phyloP scores from a whole-genome alignment of 108 stramenopile species.

The Cyclotella kingstonii region DNA sequence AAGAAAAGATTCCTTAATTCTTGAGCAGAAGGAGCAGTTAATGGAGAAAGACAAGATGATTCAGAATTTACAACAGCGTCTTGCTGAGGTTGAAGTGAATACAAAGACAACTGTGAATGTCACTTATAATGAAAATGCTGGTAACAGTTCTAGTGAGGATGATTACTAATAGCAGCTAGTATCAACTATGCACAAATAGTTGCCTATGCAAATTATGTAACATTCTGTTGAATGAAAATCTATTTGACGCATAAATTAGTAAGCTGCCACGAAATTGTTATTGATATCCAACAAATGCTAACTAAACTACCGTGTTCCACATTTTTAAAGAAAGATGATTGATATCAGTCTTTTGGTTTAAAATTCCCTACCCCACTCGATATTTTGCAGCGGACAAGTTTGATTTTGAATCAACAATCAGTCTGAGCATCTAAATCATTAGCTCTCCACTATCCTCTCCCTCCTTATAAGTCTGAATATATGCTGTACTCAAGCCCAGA shows the following conservation, averaged over 20 bases:
- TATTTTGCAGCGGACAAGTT: too few relatives aligned
- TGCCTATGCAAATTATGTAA: too few relatives aligned
- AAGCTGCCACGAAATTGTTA: too few relatives aligned
- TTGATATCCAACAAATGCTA: too few relatives aligned
- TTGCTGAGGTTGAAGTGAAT: slow-evolving; percentile 6
- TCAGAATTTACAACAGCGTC: slow-evolving; percentile 19
- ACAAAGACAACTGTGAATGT: neutral
- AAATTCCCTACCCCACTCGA: too few relatives aligned
- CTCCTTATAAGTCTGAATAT: slow-evolving; percentile 52
- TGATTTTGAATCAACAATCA: too few relatives aligned
- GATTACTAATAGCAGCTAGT: slow-evolving; percentile 24
- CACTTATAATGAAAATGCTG: neutral
- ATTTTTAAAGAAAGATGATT: too few relatives aligned
- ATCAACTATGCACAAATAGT: too few relatives aligned
- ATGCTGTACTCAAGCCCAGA: slow-evolving; percentile 22
- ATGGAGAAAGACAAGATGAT: slow-evolving; percentile 49
- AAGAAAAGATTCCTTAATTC: slow-evolving; percentile 26
- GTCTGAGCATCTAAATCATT: slow-evolving; percentile 35
- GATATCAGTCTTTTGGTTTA: too few relatives aligned
- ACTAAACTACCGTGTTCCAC: too few relatives aligned
- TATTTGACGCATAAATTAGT: too few relatives aligned
- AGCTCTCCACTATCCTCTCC: slow-evolving; percentile 31
- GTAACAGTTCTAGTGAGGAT: slow-evolving; percentile 19
- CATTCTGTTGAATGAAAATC: too few relatives aligned
- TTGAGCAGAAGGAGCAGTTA: slow-evolving; percentile 33